Percentiles rank a stretch among this genome's conserved stretches.
phyloP scores from a whole-genome alignment of 371 early-diverging fungal species.

The Mucor indicus region DNA sequence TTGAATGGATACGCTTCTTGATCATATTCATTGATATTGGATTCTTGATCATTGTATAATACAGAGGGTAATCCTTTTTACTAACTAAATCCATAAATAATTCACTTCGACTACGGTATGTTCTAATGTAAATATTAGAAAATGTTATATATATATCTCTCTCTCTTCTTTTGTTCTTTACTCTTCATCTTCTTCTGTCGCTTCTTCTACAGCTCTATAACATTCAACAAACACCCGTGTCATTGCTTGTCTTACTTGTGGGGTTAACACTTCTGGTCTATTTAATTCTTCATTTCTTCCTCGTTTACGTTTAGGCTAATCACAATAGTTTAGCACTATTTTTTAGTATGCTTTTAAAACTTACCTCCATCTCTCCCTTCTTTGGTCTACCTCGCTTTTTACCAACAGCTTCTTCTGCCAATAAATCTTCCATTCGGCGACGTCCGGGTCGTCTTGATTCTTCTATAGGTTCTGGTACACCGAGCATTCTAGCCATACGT shows the following conservation, averaged over 20 bases:
- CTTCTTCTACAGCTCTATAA: constrained; percentile 54
- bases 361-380: constrained; percentile 22
- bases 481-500: constrained; percentile 9
- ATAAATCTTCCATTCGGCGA: constrained; percentile 13
- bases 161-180: constrained; percentile 8
- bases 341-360: neutral
- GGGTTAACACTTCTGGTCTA: constrained; percentile 26
- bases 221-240: constrained; percentile 48
- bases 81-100: constrained; percentile 77
- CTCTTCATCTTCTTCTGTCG: constrained; percentile 48
- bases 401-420: constrained; percentile 13
- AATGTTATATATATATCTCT: neutral
- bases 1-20: constrained; percentile 56
- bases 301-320: constrained; percentile 24
- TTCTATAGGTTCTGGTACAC: constrained; percentile 7
- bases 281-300: constrained; percentile 18
- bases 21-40: constrained; percentile 82
- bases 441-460: constrained; percentile 9
- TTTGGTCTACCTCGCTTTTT: constrained; percentile 51
- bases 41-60: constrained; percentile 79
- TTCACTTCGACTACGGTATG: constrained; percentile 50
- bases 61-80: constrained; percentile 76
- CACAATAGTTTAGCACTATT: no score
- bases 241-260: constrained; percentile 45
- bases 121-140: no score